These are phyloP conservation scores for Fomitopsis schrenkii DNA, from an alignment of 1,284 basidiomycete species.

Conservation along the genomic window DNA sequence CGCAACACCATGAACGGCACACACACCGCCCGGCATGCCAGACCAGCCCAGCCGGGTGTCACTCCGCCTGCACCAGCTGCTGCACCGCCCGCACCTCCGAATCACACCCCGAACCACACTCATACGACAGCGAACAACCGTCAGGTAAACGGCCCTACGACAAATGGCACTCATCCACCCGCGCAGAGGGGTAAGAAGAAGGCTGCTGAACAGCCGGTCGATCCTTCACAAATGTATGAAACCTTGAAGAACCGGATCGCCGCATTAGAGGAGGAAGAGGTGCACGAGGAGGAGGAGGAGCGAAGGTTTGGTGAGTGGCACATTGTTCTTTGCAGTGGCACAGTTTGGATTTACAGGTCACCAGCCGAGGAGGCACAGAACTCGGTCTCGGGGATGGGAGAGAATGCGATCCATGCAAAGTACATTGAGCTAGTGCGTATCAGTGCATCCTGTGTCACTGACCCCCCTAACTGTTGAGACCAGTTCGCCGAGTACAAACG, in stretches of 20 bases:
- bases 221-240: conserved; percentile 81
- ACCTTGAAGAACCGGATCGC: conserved; percentile 81
- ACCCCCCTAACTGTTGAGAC: background rate
- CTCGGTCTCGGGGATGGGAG: conserved; percentile 72
- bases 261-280: conserved; percentile 79
- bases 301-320: conserved; percentile 57
- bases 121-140: conserved; percentile 20
- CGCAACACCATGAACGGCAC: conserved; percentile 37
- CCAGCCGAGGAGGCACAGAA: conserved; percentile 81
- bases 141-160: conserved; percentile 25
- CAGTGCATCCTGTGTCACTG: background rate
- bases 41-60: conserved; percentile 51
- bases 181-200: conserved; percentile 54
- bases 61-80: conserved; percentile 52
- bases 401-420: conserved; percentile 75
- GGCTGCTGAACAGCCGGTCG: conserved; percentile 63
- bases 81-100: conserved; percentile 43
- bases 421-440: conserved; percentile 76
- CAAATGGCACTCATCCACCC: conserved; percentile 29
- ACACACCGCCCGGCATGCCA: conserved; percentile 26
- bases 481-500: conserved; percentile 83
- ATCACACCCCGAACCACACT: conserved; percentile 16
- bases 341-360: background rate
- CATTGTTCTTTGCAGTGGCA: conserved; percentile 6
- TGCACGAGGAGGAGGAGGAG: conserved; percentile 80